Evolutionary conservation across 345 rosid genomes (phyloP), one percentile per base, ranked within the genome.

Genomic region (Citrus unshiu): DNA sequence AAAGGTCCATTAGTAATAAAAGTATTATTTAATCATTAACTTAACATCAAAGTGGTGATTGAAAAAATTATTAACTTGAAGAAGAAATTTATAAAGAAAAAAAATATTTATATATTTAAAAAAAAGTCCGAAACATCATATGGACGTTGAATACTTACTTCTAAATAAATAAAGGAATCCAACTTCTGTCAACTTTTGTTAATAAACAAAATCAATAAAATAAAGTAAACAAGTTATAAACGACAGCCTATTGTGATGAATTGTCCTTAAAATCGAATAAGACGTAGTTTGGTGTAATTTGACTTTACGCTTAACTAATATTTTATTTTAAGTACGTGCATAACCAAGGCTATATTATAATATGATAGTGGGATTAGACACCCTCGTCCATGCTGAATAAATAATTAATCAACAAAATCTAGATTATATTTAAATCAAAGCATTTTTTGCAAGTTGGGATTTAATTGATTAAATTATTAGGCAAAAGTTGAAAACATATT

Each of bases 341-440:
- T 56, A 14, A 56, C 60, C 40, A 49, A 79, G 58, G 7, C 58
- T 54, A 54, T 54, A 54, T 63, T 61, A 2, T 7, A 71, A 57
- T 74, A 75, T 30, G 46, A 64, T 74, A 37, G 82, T 80, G 81
- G 82, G 78, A 77, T 10, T 18, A 68, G 87, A 76, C 81, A 84
- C 76, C 62, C 77, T 34, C 77, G 9, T 19, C 60, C 9, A 21
- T 34, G 71, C 32, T 21, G 13, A 49, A 51, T 64, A 64, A 64
- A 49, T 39, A 60, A 74, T 61, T 58, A 58, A 73, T 22, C 27
- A 63, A 51, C 13, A 25, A 65, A 32, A 49, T 24, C 8, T 59
- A 39, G 32, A 37, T 32, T 56, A 72, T 30, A 74, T 27, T 29
- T 29, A 22, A 76, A 27, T 6, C 29, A 35, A 37, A 60, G 39